Evolutionary conservation across 371 early-diverging fungal species (phyloP), one percentile per base, ranked within the genome.

Genomic region (Mucor piriformis): DNA sequence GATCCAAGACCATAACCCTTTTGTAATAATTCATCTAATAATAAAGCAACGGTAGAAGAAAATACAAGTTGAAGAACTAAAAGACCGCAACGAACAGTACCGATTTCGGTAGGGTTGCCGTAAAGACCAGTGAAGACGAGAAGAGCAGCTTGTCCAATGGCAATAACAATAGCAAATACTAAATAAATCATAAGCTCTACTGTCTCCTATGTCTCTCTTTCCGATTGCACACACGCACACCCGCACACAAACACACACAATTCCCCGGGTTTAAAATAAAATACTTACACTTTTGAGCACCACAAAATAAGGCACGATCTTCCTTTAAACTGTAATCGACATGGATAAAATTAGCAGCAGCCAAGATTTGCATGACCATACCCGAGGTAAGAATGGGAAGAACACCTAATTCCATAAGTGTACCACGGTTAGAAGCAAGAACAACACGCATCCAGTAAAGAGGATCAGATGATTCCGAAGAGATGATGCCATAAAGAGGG

Each of bases 1-100:
- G 99, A 99, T 27, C 99, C 99, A 55, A 99, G 85, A 66, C 99
- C 99, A 70, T 99, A 99, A n/a, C 99, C 99, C 86, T 99, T 99
- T 82, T 99, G 99, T 60, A 99, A 87, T 64, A 99, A 88, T 85
- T 99, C 99, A 78, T 99, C 99, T 64, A 99, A 85, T 16, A 99
- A 83, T 79, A 99, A 94, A 60, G 96, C 95, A 62, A 99, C 94
- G 37, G 98, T 73, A 50, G 99, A 99, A 40, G 99, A 96, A 67
- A 99, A 87, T 59, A 96, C 92, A 52, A 99, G 82, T 85, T 99
- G 99, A 53, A 97, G 83, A 42, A 99, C 84, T 60, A 99, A 85
- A 48, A 99, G 77, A 63, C 93, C 73, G 69, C 97, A 94, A 61
- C 96, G 93, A 67, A 94, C 92, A 35, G 93, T 86, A 33, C 99